phyloP scores from a whole-genome alignment of 1,284 basidiomycete genomes.

The Melampsora larici-populina region DNA sequence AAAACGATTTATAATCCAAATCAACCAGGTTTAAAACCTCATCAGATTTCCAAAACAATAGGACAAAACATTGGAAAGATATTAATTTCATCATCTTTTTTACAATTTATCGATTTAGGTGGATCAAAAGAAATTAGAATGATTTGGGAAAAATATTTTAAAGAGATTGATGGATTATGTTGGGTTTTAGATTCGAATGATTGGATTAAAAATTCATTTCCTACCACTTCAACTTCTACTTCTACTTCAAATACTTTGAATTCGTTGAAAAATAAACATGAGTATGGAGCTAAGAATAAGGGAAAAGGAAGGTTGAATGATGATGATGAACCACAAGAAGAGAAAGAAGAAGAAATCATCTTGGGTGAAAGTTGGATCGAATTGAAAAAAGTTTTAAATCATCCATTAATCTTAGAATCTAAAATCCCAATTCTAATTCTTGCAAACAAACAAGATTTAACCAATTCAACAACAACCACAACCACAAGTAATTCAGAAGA shows the following conservation, averaged over 20 bases:
- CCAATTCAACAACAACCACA: too few species aligned
- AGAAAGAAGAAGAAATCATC: background rate
- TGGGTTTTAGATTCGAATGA: constrained; percentile 41
- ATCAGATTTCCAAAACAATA: constrained; percentile 19
- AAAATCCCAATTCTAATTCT: constrained; percentile 36
- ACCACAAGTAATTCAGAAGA: too few species aligned
- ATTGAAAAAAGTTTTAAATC: constrained; percentile 27
- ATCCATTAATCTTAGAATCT: constrained; percentile 15
- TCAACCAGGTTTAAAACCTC: constrained; percentile 26
- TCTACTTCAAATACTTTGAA: background rate
- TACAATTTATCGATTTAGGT: constrained; percentile 37
- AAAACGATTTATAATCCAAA: constrained; percentile 36
- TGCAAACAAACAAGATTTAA: constrained; percentile 39
- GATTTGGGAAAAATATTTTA: constrained; percentile 42
- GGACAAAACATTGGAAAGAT: constrained; percentile 42
- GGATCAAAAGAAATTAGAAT: constrained; percentile 29
- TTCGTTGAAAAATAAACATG: background rate
- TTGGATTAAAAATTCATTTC: constrained; percentile 10
- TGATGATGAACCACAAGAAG: background rate
- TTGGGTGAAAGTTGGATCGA: constrained; percentile 36
- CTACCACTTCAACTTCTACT: background rate
- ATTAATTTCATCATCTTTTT: constrained; percentile 20
- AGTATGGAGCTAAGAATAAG: constrained; percentile 10
- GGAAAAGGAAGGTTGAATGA: constrained; percentile 18
- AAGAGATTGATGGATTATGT: constrained; percentile 39